Evolutionary conservation across 345 rosid species (phyloP).

Genomic region (Linum usitatissimum): DNA sequence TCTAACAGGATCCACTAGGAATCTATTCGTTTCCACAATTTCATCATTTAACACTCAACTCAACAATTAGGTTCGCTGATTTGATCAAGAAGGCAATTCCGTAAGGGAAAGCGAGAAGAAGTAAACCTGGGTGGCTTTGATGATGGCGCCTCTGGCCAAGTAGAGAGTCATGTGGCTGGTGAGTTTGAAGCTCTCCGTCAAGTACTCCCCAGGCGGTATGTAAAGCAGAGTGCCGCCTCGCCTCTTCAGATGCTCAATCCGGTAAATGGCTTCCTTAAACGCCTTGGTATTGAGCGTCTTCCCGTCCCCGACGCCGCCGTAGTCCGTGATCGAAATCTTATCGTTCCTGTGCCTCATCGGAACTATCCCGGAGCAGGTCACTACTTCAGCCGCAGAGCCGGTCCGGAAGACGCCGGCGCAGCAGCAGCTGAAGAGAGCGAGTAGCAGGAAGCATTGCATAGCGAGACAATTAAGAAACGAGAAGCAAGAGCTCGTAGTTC

Average conservation of each 20-base stretch:
- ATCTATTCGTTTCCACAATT: too few species aligned
- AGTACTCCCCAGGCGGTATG: constrained; percentile 78
- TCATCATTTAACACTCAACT: too few species aligned
- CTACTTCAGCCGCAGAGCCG: constrained; percentile 17
- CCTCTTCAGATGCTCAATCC: constrained; percentile 58
- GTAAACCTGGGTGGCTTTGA: constrained; percentile 74
- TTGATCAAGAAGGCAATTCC: background rate
- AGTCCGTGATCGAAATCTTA: constrained; percentile 63
- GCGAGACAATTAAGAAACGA: background rate
- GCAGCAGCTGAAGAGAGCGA: constrained; percentile 15
- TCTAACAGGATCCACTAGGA: too few species aligned
- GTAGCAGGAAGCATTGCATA: constrained; percentile 23
- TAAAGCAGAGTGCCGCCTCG: constrained; percentile 75
- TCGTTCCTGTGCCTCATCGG: constrained; percentile 55
- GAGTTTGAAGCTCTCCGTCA: constrained; percentile 67
- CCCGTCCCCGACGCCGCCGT: constrained; percentile 88
- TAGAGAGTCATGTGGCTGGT: constrained; percentile 93
- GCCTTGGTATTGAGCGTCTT: constrained; percentile 62
- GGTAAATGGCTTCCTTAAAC: constrained; percentile 66
- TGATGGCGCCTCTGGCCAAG: constrained; percentile 76
- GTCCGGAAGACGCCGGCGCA: constrained; percentile 9
- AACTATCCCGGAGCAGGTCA: constrained; percentile 76
- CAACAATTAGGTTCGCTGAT: too few species aligned
- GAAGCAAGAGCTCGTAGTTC: background rate
- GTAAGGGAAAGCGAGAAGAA: too few species aligned